Conservation (phyloP, 148 eudicot species). For the Cornus controversa region DNA sequence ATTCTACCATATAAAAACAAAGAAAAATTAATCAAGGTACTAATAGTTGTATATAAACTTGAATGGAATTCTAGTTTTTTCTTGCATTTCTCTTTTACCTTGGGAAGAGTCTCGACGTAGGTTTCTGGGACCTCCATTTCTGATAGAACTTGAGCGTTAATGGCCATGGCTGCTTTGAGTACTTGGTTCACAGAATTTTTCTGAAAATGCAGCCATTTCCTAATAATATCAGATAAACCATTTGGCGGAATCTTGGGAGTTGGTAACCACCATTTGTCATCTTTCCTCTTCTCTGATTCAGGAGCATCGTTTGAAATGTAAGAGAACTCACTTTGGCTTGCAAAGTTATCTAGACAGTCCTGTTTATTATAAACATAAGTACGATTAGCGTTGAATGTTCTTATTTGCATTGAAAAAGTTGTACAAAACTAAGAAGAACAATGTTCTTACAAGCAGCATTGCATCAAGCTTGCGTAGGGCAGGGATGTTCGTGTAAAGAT, state of each 20-base stretch:
- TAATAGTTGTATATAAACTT: background rate
- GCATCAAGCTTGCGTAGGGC: slow-evolving; percentile 74
- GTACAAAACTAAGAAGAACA: background rate
- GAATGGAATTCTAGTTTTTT: background rate
- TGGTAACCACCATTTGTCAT: slow-evolving; percentile 89
- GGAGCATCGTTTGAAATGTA: slow-evolving; percentile 55
- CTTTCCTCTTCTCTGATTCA: slow-evolving; percentile 40
- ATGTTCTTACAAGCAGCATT: slow-evolving; percentile 65
- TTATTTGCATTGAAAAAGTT: background rate
- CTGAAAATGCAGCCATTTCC: slow-evolving; percentile 62
- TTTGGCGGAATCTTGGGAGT: slow-evolving; percentile 62
- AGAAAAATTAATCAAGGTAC: background rate
- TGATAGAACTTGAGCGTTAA: slow-evolving; percentile 63
- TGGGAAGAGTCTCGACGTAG: slow-evolving; percentile 77
- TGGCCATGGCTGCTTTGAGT: slow-evolving; percentile 82
- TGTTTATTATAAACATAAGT: slow-evolving; percentile 19
- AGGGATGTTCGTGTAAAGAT: slow-evolving; percentile 71
- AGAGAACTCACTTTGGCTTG: slow-evolving; percentile 63
- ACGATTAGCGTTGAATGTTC: background rate
- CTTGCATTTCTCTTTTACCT: slow-evolving; percentile 36
- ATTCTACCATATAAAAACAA: slow-evolving; percentile 37
- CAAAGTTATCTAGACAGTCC: slow-evolving; percentile 74
- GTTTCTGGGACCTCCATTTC: slow-evolving; percentile 77
- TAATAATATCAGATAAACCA: slow-evolving; percentile 57
- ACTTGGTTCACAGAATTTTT: slow-evolving; percentile 78